Evolutionary conservation across 78 protist species (phyloP).

Genomic region (Speleostelium caveatum): DNA sequence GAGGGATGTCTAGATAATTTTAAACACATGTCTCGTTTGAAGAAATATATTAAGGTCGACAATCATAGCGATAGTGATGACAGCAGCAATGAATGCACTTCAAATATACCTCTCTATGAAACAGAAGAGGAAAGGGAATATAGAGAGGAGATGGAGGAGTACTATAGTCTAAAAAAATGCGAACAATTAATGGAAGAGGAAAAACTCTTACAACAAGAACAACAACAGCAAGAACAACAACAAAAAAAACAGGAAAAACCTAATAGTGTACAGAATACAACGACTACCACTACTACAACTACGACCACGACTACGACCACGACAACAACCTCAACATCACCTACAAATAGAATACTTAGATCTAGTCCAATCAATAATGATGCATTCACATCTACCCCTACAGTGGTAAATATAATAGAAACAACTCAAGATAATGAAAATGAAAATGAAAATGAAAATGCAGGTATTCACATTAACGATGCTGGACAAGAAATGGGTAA

Average conservation of each 20-base stretch:
- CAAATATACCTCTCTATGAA: not conserved
- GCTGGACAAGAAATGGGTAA: conserved; percentile 21
- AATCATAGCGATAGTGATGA: not conserved
- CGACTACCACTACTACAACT: not conserved
- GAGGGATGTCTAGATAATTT: too few species aligned
- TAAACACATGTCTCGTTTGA: not conserved
- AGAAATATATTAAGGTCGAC: too few species aligned
- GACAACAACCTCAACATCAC: not conserved
- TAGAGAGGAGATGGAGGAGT: not conserved
- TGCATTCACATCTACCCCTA: too few species aligned
- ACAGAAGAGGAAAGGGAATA: not conserved
- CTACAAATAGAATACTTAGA: not conserved
- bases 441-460: not conserved
- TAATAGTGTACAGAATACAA: not conserved
- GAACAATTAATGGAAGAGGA: not conserved
- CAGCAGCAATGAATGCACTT: not conserved
- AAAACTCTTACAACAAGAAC: not conserved
- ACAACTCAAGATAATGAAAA: not conserved
- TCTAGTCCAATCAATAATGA: not conserved
- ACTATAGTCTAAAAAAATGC: not conserved
- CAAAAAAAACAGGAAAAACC: not conserved
- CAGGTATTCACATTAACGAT: not conserved
- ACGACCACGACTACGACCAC: not conserved
- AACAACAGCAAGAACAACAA: not conserved
- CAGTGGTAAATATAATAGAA: not conserved